phyloP scores from a whole-genome alignment of 1,139 yeast genomes.

The Debaryomyces nepalensis region DNA sequence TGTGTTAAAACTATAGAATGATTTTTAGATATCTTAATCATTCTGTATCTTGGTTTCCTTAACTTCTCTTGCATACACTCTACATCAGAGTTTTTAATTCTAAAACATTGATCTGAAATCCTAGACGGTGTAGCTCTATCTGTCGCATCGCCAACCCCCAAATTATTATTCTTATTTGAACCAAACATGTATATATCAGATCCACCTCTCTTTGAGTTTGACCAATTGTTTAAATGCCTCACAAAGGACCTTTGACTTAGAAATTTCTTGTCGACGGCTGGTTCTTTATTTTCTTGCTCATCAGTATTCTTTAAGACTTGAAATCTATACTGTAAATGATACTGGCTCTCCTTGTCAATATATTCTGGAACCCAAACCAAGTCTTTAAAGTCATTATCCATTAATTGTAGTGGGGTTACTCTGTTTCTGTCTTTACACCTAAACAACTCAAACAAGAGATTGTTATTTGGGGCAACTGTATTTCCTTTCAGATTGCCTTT shows the following conservation, averaged over 20 bases:
- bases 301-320: conserved; percentile 13
- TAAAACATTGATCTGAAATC: conserved; percentile 30
- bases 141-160: conserved; percentile 73
- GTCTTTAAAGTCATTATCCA: conserved; percentile 48
- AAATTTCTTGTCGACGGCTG: neutral
- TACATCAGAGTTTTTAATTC: conserved; percentile 11
- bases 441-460: conserved; percentile 42
- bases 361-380: conserved; percentile 51
- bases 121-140: conserved; percentile 50
- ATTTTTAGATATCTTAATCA: conserved; percentile 61
- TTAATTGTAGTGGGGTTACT: conserved; percentile 63
- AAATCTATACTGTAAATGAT: conserved; percentile 30
- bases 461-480: conserved; percentile 22
- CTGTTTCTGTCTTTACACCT: conserved; percentile 70
- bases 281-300: conserved; percentile 1
- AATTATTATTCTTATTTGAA: conserved; percentile 62
- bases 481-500: conserved; percentile 23
- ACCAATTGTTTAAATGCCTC: conserved; percentile 26
- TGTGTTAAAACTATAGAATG: conserved; percentile 67
- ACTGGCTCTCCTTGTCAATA: conserved; percentile 38
- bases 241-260: neutral
- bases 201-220: conserved; percentile 54
- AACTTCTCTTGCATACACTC: conserved; percentile 21
- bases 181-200: conserved; percentile 69
- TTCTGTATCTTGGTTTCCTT: conserved; percentile 46